A percentile compares a stretch with the other conserved stretches of the same genome.
Evolutionary conservation across 306 rosid species (phyloP).

Genomic region (Cucumis sativus): Cucumber_9930_V3 NC_026661.2:14905501-14906000

Average conservation of each 20-base stretch:
- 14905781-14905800: constrained; percentile 85
- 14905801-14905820: constrained; percentile 48
- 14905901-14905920: constrained; percentile 66
- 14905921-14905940: constrained; percentile 76
- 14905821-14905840: neutral
- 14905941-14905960: constrained; percentile 92
- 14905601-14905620: neutral
- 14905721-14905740: constrained; percentile 93
- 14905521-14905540: neutral
- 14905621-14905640: neutral
- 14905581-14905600: neutral
- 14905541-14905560: neutral
- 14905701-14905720: constrained; percentile 97
- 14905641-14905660: constrained; percentile 82
- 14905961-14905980: constrained; percentile 76
- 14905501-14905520: neutral
- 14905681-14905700: constrained; percentile 91
- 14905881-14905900: constrained; percentile 1
- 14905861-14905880: neutral
- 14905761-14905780: constrained; percentile 88
- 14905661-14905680: constrained; percentile 93
- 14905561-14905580: neutral
- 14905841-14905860: neutral
- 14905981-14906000: neutral
- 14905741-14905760: constrained; percentile 85